Conservation (phyloP, 2,329 filamentous ascomycete species). For the Arthrocladium fulminans region DNA sequence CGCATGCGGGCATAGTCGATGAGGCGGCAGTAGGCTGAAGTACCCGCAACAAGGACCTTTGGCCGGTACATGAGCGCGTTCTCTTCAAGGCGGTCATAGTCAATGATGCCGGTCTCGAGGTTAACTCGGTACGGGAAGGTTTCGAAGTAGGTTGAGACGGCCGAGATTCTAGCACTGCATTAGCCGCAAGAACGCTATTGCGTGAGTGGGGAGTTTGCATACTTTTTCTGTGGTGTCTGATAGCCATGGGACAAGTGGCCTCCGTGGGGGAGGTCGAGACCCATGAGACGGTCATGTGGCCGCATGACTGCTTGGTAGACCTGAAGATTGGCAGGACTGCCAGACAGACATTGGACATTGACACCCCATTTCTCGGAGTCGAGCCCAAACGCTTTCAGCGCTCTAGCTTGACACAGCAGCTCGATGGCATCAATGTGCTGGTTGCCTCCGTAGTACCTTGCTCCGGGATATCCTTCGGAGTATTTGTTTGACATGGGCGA, state of each 20-base stretch:
- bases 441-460: constrained; percentile 93
- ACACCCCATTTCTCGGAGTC: constrained; percentile 87
- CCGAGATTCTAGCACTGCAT: constrained; percentile 56
- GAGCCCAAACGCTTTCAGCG: constrained; percentile 76
- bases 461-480: constrained; percentile 94
- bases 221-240: constrained; percentile 87
- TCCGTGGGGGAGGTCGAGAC: constrained; percentile 86
- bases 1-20: constrained; percentile 97
- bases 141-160: constrained; percentile 98
- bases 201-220: constrained; percentile 5
- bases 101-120: constrained; percentile 76
- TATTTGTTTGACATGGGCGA: constrained; percentile 99
- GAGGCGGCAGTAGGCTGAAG: constrained; percentile 93
- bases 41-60: constrained; percentile 92
- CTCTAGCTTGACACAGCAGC: constrained; percentile 79
- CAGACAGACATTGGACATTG: constrained; percentile 84
- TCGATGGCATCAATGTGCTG: constrained; percentile 91
- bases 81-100: constrained; percentile 89
- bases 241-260: constrained; percentile 95
- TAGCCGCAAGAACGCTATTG: neutral
- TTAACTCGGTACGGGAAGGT: constrained; percentile 89
- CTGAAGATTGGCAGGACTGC: constrained; percentile 64
- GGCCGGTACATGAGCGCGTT: constrained; percentile 86
- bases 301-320: constrained; percentile 96
- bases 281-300: constrained; percentile 93